Evolutionary conservation across 345 rosid genomes (phyloP).

Genomic region (Bretschneidera sinensis): DNA sequence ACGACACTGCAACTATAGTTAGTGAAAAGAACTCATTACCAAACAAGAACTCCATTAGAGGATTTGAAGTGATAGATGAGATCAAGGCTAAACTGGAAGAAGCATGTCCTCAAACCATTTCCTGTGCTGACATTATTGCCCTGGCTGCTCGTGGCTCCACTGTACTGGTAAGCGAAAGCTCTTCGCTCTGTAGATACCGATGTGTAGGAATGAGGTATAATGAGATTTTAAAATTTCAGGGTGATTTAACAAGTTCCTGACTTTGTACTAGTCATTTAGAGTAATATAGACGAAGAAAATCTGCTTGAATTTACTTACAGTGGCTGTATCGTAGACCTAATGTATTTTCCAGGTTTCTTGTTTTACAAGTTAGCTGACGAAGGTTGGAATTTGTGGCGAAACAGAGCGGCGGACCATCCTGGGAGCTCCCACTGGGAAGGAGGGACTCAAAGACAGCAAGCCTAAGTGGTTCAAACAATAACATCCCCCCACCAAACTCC

Average conservation of each 20-base stretch:
- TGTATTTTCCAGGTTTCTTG: not conserved
- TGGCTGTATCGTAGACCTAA: not conserved
- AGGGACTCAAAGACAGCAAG: conserved; percentile 81
- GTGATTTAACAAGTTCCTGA: no score
- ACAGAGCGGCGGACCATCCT: conserved; percentile 87
- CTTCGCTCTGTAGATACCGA: no score
- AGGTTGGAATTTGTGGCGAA: not conserved
- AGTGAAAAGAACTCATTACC: conserved; percentile 82
- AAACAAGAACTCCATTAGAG: conserved; percentile 79
- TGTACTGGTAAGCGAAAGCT: conserved; percentile 39
- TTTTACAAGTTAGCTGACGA: not conserved
- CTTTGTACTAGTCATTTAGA: no score
- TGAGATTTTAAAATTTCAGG: no score
- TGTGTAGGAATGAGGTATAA: no score
- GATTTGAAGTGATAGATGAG: conserved; percentile 81
- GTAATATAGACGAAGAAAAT: no score
- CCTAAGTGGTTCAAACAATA: conserved; percentile 54
- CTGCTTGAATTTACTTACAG: no score
- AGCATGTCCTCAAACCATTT: conserved; percentile 73
- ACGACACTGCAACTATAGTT: conserved; percentile 45
- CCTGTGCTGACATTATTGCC: conserved; percentile 85
- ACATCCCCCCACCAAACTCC: conserved; percentile 90
- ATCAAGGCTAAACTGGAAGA: conserved; percentile 75
- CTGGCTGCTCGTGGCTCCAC: conserved; percentile 82
- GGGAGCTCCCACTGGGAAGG: conserved; percentile 90